Conservation (phyloP, 176 grass and related monocot genomes). For the Cenchrus fungigraminus region DNA sequence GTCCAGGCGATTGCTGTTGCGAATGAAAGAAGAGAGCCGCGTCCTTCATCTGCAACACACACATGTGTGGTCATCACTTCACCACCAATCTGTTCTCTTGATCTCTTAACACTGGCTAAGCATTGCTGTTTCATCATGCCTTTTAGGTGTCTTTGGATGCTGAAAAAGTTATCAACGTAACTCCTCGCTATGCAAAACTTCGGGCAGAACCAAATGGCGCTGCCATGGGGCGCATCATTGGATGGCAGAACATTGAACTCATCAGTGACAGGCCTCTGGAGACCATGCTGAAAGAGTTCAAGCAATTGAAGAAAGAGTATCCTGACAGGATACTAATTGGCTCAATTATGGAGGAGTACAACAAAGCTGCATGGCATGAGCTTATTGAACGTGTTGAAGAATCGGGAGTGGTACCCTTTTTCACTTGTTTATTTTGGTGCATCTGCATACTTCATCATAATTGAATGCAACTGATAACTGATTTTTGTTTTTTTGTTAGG, state of each 20-base stretch:
- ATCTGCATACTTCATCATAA: slow-evolving; percentile 18
- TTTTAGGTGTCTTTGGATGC: slow-evolving; percentile 92
- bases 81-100: neutral
- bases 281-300: slow-evolving; percentile 93
- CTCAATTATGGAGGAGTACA: slow-evolving; percentile 99
- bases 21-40: too few relatives aligned
- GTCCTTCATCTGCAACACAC: neutral
- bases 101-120: slow-evolving; percentile 27
- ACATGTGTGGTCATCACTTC: slow-evolving; percentile 16
- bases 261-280: slow-evolving; percentile 95
- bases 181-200: slow-evolving; percentile 85
- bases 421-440: slow-evolving; percentile 24
- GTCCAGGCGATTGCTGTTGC: too few relatives aligned
- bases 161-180: slow-evolving; percentile 94
- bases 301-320: slow-evolving; percentile 89
- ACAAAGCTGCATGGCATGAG: slow-evolving; percentile 95
- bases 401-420: slow-evolving; percentile 60
- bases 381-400: slow-evolving; percentile 94
- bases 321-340: slow-evolving; percentile 95
- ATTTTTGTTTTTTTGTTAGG: slow-evolving; percentile 41
- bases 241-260: slow-evolving; percentile 98
- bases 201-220: slow-evolving; percentile 84
- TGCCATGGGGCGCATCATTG: slow-evolving; percentile 81
- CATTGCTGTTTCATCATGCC: slow-evolving; percentile 5
- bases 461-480: slow-evolving; percentile 20